phyloP scores from a whole-genome alignment of 2,329 filamentous ascomycete genomes.

The Sporothrix mexicana region DNA sequence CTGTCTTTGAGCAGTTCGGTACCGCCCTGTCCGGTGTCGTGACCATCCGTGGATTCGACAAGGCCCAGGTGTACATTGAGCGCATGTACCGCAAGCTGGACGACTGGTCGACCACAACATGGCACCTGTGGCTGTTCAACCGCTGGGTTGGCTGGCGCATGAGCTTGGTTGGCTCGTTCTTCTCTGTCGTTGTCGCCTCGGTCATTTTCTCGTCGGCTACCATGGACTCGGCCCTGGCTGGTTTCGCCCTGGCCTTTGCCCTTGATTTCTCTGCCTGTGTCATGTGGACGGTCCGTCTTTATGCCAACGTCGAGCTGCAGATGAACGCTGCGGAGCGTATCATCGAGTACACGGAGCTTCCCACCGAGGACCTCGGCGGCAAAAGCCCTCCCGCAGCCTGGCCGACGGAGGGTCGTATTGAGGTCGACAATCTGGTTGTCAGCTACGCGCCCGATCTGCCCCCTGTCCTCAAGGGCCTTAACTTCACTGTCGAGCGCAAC shows the following conservation, averaged over 20 bases:
- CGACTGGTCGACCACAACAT: constrained; percentile 67
- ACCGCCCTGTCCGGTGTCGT: constrained; percentile 73
- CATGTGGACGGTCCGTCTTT: constrained; percentile 69
- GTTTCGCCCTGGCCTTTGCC: constrained; percentile 76
- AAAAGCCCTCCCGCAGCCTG: constrained; percentile 69
- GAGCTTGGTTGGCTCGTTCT: constrained; percentile 70
- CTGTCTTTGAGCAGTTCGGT: constrained; percentile 80
- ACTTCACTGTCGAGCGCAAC: constrained; percentile 68
- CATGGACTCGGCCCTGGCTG: constrained; percentile 73
- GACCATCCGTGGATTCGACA: constrained; percentile 78
- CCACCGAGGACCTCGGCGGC: constrained; percentile 69
- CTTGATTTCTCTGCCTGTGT: constrained; percentile 70
- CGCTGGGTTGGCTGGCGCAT: constrained; percentile 79
- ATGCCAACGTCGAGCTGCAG: constrained; percentile 73
- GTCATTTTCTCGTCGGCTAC: constrained; percentile 65
- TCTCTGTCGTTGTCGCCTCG: constrained; percentile 68
- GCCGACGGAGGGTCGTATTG: constrained; percentile 75
- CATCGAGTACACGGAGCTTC: constrained; percentile 73
- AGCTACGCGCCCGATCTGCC: constrained; percentile 74
- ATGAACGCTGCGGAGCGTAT: constrained; percentile 82
- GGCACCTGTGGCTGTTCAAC: constrained; percentile 74
- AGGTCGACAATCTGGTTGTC: constrained; percentile 75
- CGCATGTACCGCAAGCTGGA: constrained; percentile 75
- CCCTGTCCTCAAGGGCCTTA: constrained; percentile 71
- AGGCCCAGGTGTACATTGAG: constrained; percentile 68